A percentile compares a stretch with the other conserved stretches of the same genome.
phyloP scores from a whole-genome alignment of 495 filamentous ascomycete species.

The Penicillium coprophilum region DNA sequence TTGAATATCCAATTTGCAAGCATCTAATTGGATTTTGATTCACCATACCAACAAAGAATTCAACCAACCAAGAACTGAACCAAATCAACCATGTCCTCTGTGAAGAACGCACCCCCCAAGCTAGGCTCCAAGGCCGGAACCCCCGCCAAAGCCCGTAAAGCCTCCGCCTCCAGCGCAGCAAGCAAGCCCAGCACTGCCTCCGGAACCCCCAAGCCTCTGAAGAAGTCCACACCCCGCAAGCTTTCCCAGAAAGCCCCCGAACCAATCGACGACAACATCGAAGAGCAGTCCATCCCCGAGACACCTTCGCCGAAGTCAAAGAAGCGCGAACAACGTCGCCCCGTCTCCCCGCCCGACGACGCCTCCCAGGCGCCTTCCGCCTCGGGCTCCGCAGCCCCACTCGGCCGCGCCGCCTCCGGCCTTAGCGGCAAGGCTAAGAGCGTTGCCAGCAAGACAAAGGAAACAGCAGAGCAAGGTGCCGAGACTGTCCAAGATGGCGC shows the following conservation, averaged over 20 bases:
- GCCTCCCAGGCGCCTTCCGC: conserved; percentile 23
- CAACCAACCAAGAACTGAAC: not conserved
- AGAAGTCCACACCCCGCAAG: conserved; percentile 25
- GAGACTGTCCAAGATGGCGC: conserved; percentile 29
- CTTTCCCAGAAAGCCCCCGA: conserved; percentile 30
- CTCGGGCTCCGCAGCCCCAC: conserved; percentile 31
- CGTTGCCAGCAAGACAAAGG: conserved; percentile 25
- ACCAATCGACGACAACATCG: conserved; percentile 25
- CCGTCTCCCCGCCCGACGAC: conserved; percentile 27
- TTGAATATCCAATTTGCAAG: not conserved
- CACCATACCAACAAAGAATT: not conserved
- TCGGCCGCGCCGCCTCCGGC: conserved; percentile 22
- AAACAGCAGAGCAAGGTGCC: conserved; percentile 19
- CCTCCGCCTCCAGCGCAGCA: conserved; percentile 42
- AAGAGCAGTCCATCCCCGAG: conserved; percentile 25
- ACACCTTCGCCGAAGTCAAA: conserved; percentile 36
- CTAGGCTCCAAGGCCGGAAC: conserved; percentile 34
- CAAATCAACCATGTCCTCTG: conserved; percentile 23
- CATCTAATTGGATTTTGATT: not conserved
- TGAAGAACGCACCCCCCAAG: conserved; percentile 29
- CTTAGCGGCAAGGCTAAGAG: conserved; percentile 23
- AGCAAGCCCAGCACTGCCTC: conserved; percentile 31
- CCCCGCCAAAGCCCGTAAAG: conserved; percentile 52
- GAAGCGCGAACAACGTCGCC: conserved; percentile 39
- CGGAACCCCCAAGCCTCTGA: conserved; percentile 27